Evolutionary conservation across 2,329 filamentous ascomycete genomes (phyloP).

Genomic region (Fusarium sp.): DNA sequence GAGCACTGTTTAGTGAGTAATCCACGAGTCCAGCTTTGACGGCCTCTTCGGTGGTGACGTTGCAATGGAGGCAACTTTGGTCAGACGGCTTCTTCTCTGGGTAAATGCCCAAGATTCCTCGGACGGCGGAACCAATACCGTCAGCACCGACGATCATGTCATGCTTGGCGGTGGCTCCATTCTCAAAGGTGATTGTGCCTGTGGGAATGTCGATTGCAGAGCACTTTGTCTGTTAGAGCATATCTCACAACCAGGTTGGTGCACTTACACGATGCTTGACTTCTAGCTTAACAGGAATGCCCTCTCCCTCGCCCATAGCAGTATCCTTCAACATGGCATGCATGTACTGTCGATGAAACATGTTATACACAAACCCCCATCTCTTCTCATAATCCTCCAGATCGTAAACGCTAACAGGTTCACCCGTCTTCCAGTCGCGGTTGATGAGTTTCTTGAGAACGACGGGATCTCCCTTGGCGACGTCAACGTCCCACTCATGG

Average conservation of each 20-base stretch:
- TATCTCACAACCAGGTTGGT: neutral
- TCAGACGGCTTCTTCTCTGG: constrained; percentile 71
- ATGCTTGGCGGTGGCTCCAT: constrained; percentile 63
- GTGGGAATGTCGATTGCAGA: constrained; percentile 64
- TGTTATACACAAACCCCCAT: constrained; percentile 76
- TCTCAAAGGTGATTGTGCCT: constrained; percentile 65
- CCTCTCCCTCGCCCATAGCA: constrained; percentile 67
- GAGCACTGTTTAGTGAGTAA: constrained; percentile 69
- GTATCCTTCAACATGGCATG: constrained; percentile 74
- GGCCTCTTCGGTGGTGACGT: constrained; percentile 72
- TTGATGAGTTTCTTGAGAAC: constrained; percentile 75
- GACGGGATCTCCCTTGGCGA: constrained; percentile 73
- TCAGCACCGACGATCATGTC: constrained; percentile 74
- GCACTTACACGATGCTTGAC: constrained; percentile 63
- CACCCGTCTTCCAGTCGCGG: constrained; percentile 76
- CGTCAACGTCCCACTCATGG: constrained; percentile 75
- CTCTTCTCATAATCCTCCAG: constrained; percentile 73
- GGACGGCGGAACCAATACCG: constrained; percentile 75
- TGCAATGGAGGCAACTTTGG: constrained; percentile 73
- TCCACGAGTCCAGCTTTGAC: constrained; percentile 71
- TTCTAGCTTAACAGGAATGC: constrained; percentile 64
- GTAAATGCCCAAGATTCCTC: constrained; percentile 71
- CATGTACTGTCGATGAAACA: constrained; percentile 79
- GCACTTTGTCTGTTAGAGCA: constrained; percentile 52
- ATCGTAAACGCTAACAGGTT: constrained; percentile 73